Evolutionary conservation across 495 filamentous ascomycete genomes (phyloP).

Genomic region (Penicillium paxilli): DNA sequence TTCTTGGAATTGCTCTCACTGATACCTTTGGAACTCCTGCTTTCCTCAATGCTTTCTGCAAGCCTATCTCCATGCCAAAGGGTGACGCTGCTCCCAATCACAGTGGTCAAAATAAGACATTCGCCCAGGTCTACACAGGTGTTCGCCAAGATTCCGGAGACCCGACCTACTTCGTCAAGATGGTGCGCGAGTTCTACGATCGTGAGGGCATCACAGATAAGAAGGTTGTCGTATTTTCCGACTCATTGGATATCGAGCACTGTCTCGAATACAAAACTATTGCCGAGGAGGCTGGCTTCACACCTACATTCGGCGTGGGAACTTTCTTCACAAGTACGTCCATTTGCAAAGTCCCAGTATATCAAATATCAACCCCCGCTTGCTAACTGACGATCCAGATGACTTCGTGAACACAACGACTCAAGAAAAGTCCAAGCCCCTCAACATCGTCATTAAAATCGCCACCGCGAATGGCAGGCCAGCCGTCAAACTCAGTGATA

Average conservation of each 20-base stretch:
- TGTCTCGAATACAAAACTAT: constrained; percentile 86
- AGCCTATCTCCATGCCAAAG: constrained; percentile 44
- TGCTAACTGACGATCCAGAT: constrained; percentile 45
- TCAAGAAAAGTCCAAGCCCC: constrained; percentile 80
- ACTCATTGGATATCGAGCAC: constrained; percentile 86
- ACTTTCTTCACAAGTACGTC: constrained; percentile 85
- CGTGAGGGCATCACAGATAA: constrained; percentile 69
- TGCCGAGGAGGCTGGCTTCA: constrained; percentile 77
- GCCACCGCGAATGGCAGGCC: constrained; percentile 77
- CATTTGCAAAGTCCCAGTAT: neutral
- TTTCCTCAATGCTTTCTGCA: constrained; percentile 82
- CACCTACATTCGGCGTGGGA: constrained; percentile 85
- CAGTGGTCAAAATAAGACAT: constrained; percentile 47
- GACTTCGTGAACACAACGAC: constrained; percentile 71
- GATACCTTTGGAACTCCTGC: constrained; percentile 95
- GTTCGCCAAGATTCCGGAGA: constrained; percentile 95
- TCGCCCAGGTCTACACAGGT: constrained; percentile 83
- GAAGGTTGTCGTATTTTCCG: constrained; percentile 97
- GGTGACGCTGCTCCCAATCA: neutral
- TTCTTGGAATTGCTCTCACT: constrained; percentile 90
- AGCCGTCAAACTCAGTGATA: constrained; percentile 95
- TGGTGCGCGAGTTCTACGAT: constrained; percentile 87
- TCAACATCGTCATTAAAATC: constrained; percentile 98
- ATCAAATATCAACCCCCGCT: neutral
- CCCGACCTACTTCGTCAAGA: constrained; percentile 75